A percentile compares a stretch with the other conserved stretches of the same genome.
Conservation (phyloP, 345 rosid genomes). For the Eucalyptus grandis region DNA sequence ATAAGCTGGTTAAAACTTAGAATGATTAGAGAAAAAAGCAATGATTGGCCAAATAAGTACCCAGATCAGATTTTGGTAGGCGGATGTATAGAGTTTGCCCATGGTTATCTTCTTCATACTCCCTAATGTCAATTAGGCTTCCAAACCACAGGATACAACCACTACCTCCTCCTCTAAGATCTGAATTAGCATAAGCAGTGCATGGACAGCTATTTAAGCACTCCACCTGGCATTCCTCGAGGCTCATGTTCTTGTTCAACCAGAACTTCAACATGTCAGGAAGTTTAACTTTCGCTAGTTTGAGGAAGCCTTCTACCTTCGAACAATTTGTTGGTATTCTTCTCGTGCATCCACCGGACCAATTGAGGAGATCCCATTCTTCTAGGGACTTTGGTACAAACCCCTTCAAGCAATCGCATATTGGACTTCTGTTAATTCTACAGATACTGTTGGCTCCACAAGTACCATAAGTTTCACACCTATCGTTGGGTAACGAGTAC, state of each 20-base stretch:
- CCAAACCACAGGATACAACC: constrained; percentile 15
- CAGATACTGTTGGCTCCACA: neutral
- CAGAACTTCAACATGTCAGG: constrained; percentile 5
- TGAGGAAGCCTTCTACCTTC: neutral
- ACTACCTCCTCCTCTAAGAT: constrained; percentile 2
- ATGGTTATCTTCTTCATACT: neutral
- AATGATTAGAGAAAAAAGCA: neutral
- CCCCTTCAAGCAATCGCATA: constrained; percentile 20
- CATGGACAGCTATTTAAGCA: constrained; percentile 22
- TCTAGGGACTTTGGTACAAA: constrained; percentile 11
- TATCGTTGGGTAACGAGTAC: neutral
- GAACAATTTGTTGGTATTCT: neutral
- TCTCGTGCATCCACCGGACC: constrained; percentile 27
- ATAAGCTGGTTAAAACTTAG: neutral
- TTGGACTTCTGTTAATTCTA: neutral
- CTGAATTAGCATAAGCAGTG: constrained; percentile 10
- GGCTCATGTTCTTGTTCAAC: constrained; percentile 1
- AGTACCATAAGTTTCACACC: neutral
- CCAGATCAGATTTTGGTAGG: neutral
- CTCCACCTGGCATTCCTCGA: neutral
- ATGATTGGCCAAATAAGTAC: neutral
- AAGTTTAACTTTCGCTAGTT: neutral
- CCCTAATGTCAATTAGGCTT: neutral
- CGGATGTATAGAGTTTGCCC: neutral
- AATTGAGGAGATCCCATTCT: constrained; percentile 16